Base-by-base conservation (phyloP, 2,329 filamentous ascomycete genomes). In the Clarireedia monteithiana region DNA sequence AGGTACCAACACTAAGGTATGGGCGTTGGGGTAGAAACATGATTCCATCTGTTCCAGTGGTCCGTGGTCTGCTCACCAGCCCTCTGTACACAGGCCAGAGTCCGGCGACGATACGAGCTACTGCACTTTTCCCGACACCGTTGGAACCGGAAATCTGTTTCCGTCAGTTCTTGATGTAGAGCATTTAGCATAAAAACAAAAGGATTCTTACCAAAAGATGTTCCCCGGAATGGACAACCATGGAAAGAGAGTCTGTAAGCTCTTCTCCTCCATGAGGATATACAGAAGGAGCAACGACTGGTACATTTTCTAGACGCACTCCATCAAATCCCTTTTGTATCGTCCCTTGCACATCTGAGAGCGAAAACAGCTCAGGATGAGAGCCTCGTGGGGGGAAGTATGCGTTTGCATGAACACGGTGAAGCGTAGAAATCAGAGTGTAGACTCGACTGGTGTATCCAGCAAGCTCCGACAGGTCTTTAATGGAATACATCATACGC, bases 401-500 rank as follows among this genome's bases (percentile, higher is more conserved):
- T 2, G 91, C 88, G 66, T 91, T 82, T 50, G 94, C 91, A 67
- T 99, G 91, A 1, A 95, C 91, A 34, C 94, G 85, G 68, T 99
- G 94, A 26, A 99, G 80, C 0, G 94, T 96, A 46, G 91, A 92
- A 67, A 99, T 95, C 42, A 99, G 79, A 10, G 91, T 95, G 74
- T 96, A 99, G 12, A 99, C 91, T 46, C 94, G 85, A 57, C 90
- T 96, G 0, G 94, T 99, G 74, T 97, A 95, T 23, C 94, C 94
- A 5, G 94, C 94, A 36, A 99, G 78, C 70, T 99, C 94, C 1
- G 91, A 91, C 38, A 99, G 82, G 68, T 99, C 95, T 73, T 99
- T 99, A 77, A 99, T 95, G 60, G 89, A 94, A 76, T 99, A 99
- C 94, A 99, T 99, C 90, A 99, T 96, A 48, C 94, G 83, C 26